phyloP scores from a whole-genome alignment of 2,329 filamentous ascomycete species.

The Zasmidium cellare region DNA sequence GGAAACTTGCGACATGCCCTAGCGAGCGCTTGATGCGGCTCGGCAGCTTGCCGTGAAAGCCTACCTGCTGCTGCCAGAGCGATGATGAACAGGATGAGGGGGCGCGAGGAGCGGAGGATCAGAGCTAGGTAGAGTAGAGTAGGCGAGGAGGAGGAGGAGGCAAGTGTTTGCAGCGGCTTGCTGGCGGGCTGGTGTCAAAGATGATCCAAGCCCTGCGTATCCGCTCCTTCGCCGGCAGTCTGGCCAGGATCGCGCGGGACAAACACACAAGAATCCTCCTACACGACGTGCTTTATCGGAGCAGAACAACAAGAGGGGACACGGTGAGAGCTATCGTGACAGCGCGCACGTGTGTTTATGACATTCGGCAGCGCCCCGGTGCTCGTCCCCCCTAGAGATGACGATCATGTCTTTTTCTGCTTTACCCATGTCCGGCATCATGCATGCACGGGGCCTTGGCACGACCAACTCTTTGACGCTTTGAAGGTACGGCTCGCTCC shows the following conservation, averaged over 20 bases:
- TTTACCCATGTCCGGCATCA: not conserved
- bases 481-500: not conserved
- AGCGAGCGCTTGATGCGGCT: conserved; percentile 1
- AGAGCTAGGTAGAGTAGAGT: too few species aligned
- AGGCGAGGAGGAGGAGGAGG: too few species aligned
- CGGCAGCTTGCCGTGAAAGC: conserved; percentile 4
- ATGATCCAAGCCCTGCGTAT: conserved; percentile 2
- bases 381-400: not conserved
- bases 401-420: conserved; percentile 10
- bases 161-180: conserved; percentile 2
- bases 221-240: not conserved
- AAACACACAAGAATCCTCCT: too few species aligned
- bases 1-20: conserved; percentile 17
- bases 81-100: not conserved
- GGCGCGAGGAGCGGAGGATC: too few species aligned
- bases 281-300: too few species aligned
- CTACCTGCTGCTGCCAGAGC: not conserved
- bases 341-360: not conserved
- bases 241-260: not conserved
- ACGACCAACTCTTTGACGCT: too few species aligned
- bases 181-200: not conserved
- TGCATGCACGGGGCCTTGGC: not conserved
- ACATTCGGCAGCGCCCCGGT: not conserved
- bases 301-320: not conserved
- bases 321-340: not conserved